Evolutionary conservation across 148 eudicot genomes (phyloP).

Genomic region (Camellia granthamiana): DNA sequence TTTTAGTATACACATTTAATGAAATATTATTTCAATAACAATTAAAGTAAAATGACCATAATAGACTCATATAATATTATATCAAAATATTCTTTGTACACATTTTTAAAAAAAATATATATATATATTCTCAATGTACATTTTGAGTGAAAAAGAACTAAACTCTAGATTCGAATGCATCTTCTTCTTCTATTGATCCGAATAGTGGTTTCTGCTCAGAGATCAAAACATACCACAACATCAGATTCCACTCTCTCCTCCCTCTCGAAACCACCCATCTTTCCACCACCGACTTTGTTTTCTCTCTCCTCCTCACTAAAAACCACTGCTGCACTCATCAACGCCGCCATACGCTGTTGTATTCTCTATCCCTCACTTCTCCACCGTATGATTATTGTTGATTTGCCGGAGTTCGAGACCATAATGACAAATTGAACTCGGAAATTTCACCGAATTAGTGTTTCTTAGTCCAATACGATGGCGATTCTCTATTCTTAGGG

Average conservation of each 20-base stretch:
- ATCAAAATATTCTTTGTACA: no score
- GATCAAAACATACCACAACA: constrained; percentile 27
- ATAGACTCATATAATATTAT: no score
- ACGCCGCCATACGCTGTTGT: constrained; percentile 25
- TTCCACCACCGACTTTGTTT: constrained; percentile 14
- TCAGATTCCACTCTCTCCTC: constrained; percentile 20
- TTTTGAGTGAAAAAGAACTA: no score
- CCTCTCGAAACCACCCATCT: constrained; percentile 22
- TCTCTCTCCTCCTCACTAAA: constrained; percentile 16
- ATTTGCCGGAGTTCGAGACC: constrained; percentile 18
- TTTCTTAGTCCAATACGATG: constrained; percentile 14
- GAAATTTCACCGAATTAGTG: background rate
- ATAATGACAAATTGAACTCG: background rate
- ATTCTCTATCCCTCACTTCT: constrained; percentile 1
- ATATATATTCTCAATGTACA: no score
- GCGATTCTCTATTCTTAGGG: constrained; percentile 29
- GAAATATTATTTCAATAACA: no score
- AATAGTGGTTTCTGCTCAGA: constrained; percentile 27
- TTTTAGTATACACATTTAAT: no score
- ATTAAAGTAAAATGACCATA: no score
- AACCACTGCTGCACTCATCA: constrained; percentile 21
- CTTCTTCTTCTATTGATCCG: constrained; percentile 15
- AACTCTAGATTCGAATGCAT: background rate
- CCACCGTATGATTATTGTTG: constrained; percentile 5
- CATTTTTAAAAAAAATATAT: no score